These are phyloP conservation scores for Populus hybrid DNA, from an alignment of 441 rosid genomes.

Conservation along the genomic window DNA sequence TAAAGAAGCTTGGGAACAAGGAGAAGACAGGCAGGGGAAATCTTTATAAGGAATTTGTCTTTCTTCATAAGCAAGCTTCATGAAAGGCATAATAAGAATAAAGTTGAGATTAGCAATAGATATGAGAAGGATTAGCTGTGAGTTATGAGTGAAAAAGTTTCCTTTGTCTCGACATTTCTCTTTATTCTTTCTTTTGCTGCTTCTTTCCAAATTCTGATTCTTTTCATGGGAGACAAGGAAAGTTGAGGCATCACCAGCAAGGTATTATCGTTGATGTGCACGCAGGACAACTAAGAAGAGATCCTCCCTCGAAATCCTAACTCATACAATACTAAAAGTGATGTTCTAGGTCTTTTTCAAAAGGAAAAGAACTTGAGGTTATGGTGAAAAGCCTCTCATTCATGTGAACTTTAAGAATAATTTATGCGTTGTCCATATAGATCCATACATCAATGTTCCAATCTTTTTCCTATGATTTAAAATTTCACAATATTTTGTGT, in stretches of 20 bases:
- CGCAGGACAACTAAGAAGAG: background rate
- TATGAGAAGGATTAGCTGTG: slow-evolving; percentile 32
- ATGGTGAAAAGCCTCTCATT: too few species aligned
- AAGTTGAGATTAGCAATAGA: slow-evolving; percentile 22
- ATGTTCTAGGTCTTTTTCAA: background rate
- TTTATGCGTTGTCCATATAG: too few species aligned
- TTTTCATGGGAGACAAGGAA: slow-evolving; percentile 62
- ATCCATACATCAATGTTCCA: background rate
- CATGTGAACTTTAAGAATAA: too few species aligned
- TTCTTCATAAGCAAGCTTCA: slow-evolving; percentile 1
- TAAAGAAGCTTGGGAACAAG: background rate
- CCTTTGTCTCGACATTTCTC: slow-evolving; percentile 19
- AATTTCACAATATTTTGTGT: background rate
- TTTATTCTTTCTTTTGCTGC: slow-evolving; percentile 40
- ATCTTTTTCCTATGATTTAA: background rate
- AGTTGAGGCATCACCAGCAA: slow-evolving; percentile 32
- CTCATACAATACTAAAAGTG: background rate
- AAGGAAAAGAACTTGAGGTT: too few species aligned
- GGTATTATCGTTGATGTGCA: background rate
- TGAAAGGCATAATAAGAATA: slow-evolving; percentile 51
- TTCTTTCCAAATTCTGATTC: slow-evolving; percentile 49
- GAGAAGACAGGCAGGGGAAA: background rate
- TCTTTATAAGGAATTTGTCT: background rate
- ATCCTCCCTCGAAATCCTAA: background rate
- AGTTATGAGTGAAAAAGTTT: slow-evolving; percentile 28